Evolutionary conservation across 305 asterid species (phyloP), one percentile per base, ranked within the genome.

Genomic region (Fraxinus ornus): DNA sequence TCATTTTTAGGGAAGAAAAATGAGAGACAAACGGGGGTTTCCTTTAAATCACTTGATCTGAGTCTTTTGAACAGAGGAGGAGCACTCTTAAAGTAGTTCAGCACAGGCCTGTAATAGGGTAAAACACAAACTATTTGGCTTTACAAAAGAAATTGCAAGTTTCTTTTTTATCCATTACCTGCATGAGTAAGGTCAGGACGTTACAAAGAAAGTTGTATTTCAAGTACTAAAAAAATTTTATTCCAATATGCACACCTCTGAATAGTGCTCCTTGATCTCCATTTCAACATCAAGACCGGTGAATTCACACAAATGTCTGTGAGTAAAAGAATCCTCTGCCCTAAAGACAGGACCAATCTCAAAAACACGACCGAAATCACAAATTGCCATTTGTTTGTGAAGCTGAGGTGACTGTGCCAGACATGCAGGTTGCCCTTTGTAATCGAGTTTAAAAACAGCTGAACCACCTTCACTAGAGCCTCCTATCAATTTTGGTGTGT

Each of bases 401-500:
- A 89, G 88, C 83, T 87, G 90, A 72, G 92, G 90, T 57, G 89
- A 88, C 78, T 88, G 92, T 17, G 89, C 91, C 37, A 89, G 76
- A 81, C 91, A 87, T 17, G 89, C 91, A 75, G 87, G 88, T 75
- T 78, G 84, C 79, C 98, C 98, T 84, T 91, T 92, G 92, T 95
- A 95, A 36, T 91, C 91, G 73, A 95, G 88, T 83, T 85, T 92
- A 84, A 95, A 95, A 49, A 95, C 97, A 79, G 98, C 95, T 76
- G 98, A 81, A 47, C 98, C 98, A 12, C 98, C 98, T 86, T 95
- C 98, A 88, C 98, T 95, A 36, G 98, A 89, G 80, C 98, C 98
- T 30, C 92, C 93, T 22, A 91, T 95, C 86, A 91, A 68, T 82
- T 93, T 95, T 55, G 98, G 98, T 0, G 98, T 91, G 82, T 92